These are phyloP conservation scores for Rossbeevera mucosa DNA, from an alignment of 768 basidiomycete species.

Conservation along the genomic window DNA sequence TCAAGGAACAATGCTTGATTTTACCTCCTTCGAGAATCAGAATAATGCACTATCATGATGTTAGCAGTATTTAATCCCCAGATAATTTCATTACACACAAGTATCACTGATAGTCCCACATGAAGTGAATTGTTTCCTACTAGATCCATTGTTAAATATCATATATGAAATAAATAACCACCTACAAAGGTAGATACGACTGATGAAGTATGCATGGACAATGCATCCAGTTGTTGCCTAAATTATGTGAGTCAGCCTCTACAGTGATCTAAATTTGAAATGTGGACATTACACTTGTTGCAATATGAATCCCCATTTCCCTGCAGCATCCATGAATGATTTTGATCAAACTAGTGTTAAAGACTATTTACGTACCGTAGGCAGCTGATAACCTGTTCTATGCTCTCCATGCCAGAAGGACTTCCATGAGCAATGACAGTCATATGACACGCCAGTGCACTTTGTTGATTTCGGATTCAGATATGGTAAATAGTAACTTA, in stretches of 20 bases:
- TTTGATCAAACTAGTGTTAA: not conserved
- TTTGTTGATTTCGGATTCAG: not conserved
- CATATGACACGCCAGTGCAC: slow-evolving; percentile 11
- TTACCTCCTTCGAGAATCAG: slow-evolving; percentile 21
- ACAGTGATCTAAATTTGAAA: not conserved
- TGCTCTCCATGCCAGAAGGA: fast-evolving
- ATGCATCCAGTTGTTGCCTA: slow-evolving; percentile 19
- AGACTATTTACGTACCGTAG: slow-evolving; percentile 6
- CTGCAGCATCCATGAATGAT: slow-evolving; percentile 1
- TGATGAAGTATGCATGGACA: slow-evolving; percentile 23
- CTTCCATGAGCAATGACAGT: slow-evolving; percentile 3
- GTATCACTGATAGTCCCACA: slow-evolving; percentile 3
- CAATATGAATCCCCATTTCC: slow-evolving; percentile 9
- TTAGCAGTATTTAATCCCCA: not conserved
- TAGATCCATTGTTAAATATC: not conserved
- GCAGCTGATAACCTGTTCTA: not conserved
- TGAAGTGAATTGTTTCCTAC: slow-evolving; percentile 4
- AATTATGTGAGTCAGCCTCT: slow-evolving; percentile 4
- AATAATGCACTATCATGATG: slow-evolving; percentile 8
- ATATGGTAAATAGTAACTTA: too few species aligned
- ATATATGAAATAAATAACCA: not conserved
- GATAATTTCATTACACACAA: slow-evolving; percentile 14
- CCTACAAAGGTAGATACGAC: slow-evolving; percentile 23
- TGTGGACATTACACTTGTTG: slow-evolving; percentile 12
- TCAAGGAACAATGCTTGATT: not conserved